Conservation (phyloP, 208 protist species). For the Acanthamoeba lenticulata region DNA sequence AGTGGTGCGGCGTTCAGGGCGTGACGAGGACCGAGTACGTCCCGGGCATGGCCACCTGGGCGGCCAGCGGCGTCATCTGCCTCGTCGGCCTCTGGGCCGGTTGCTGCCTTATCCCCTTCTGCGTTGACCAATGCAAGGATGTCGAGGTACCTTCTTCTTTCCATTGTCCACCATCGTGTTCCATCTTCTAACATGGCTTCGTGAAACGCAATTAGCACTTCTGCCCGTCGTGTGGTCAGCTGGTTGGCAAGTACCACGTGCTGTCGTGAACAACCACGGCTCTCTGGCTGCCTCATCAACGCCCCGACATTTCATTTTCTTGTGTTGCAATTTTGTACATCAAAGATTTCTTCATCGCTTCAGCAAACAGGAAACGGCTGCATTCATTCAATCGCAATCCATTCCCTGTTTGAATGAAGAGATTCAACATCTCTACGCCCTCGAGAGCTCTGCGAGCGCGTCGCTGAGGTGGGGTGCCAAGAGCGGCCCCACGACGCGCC, state of each 20-base stretch:
- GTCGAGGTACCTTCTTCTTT: conserved; percentile 54
- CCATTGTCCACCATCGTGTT: not conserved
- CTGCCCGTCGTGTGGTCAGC: conserved; percentile 52
- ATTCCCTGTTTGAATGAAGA: not conserved
- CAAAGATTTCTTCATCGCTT: no score
- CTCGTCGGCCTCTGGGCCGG: conserved; percentile 22
- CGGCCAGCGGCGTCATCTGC: not conserved
- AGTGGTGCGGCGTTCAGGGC: conserved; percentile 50
- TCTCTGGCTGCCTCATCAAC: not conserved
- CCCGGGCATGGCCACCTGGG: conserved; percentile 21
- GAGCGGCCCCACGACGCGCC: not conserved
- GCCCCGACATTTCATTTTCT: not conserved
- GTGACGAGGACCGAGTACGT: conserved; percentile 42
- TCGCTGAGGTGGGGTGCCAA: not conserved
- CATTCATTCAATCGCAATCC: not conserved
- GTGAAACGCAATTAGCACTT: not conserved
- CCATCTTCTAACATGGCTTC: not conserved
- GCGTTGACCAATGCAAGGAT: conserved; percentile 45
- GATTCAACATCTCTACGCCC: not conserved
- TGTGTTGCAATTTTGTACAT: no score
- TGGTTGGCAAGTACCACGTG: conserved; percentile 44
- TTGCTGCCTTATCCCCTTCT: conserved; percentile 59
- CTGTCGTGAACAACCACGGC: not conserved
- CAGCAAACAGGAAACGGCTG: no score
- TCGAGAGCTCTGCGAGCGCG: not conserved